phyloP scores from a whole-genome alignment of 495 filamentous ascomycete genomes.

The Penicillium macrosclerotiorum region DNA sequence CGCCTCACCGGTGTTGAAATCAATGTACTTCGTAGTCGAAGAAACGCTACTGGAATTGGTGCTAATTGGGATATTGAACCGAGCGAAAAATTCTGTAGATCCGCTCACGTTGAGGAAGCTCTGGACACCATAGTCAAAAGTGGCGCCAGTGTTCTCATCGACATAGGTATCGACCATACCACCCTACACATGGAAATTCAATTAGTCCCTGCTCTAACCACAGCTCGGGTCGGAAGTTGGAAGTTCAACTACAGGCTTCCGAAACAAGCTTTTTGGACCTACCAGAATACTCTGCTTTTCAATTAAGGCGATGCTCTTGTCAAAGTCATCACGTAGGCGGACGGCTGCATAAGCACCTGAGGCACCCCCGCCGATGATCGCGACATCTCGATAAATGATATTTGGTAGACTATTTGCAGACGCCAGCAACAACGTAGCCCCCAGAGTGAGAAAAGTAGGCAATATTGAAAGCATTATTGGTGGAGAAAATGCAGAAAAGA shows the following conservation, averaged over 20 bases:
- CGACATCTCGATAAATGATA: conserved; percentile 30
- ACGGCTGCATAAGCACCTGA: conserved; percentile 49
- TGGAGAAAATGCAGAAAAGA: too few relatives aligned
- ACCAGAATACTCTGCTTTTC: conserved; percentile 41
- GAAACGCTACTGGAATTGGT: conserved; percentile 15
- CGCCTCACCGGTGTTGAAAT: conserved; percentile 39
- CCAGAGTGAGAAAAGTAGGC: background rate
- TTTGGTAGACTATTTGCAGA: conserved; percentile 1
- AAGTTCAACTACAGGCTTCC: background rate
- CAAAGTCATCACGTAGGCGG: conserved; percentile 36
- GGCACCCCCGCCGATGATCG: conserved; percentile 46
- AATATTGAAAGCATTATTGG: background rate
- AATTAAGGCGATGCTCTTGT: conserved; percentile 38
- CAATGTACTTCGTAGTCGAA: conserved; percentile 29
- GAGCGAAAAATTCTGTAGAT: conserved; percentile 39
- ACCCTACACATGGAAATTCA: conserved; percentile 27
- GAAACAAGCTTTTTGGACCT: conserved; percentile 13
- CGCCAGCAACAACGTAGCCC: conserved; percentile 13
- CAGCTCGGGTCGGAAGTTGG: background rate
- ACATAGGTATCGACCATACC: conserved; percentile 43
- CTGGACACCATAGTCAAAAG: conserved; percentile 41
- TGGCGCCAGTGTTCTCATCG: conserved; percentile 26
- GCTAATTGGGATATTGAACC: conserved; percentile 32
- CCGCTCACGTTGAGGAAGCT: conserved; percentile 35
- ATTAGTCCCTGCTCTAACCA: background rate